Evolutionary conservation across 331 rosid species (phyloP).

Genomic region (Quercus phellos): DNA sequence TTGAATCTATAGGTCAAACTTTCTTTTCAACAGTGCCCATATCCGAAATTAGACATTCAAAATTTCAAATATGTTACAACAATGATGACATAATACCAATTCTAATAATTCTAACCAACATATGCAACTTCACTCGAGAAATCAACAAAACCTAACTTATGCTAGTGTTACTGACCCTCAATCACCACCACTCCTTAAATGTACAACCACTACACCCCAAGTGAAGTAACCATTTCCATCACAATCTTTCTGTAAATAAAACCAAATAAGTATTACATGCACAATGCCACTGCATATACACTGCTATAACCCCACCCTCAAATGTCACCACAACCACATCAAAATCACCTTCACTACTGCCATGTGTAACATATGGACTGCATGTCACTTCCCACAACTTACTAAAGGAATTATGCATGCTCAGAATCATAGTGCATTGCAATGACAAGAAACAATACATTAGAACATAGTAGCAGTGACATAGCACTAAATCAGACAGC

Average conservation of each 20-base stretch:
- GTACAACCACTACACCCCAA: background rate
- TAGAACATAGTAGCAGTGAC: background rate
- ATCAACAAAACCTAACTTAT: background rate
- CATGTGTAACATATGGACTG: too few relatives aligned
- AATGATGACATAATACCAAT: background rate
- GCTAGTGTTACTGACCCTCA: background rate
- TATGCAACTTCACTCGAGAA: background rate
- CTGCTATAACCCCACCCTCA: too few relatives aligned
- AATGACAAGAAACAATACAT: background rate
- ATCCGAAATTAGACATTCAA: background rate
- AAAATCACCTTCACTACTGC: too few relatives aligned
- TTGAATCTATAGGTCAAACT: background rate
- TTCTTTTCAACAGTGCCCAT: background rate
- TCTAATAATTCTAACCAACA: background rate
- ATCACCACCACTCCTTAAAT: background rate
- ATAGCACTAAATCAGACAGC: background rate
- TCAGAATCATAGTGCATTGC: too few relatives aligned
- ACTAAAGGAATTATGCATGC: too few relatives aligned
- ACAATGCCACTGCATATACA: too few relatives aligned
- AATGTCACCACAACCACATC: too few relatives aligned
- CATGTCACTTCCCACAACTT: too few relatives aligned
- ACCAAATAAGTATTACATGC: background rate
- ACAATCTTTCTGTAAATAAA: background rate
- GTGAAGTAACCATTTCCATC: background rate
- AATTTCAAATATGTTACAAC: too few relatives aligned